phyloP scores from a whole-genome alignment of 345 rosid genomes.

The Lepidium didymum region DNA sequence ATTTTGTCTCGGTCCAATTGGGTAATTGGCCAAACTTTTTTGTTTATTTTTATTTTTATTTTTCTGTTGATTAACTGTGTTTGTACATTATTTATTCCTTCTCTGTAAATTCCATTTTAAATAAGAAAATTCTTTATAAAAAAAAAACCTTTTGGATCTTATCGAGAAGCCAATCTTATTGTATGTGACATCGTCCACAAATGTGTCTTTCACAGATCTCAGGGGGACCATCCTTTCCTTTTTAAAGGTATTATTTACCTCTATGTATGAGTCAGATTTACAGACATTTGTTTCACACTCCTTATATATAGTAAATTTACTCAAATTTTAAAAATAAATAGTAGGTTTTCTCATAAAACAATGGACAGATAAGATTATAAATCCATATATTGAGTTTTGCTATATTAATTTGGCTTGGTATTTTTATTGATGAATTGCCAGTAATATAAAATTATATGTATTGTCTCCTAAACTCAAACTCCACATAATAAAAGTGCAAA shows the following conservation, averaged over 20 bases:
- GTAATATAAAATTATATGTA: neutral
- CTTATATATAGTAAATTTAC: neutral
- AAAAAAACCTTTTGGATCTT: too few relatives aligned
- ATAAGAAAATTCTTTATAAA: too few relatives aligned
- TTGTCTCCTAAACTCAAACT: neutral
- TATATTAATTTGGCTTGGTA: too few relatives aligned
- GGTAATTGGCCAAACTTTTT: too few relatives aligned
- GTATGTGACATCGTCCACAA: slow-evolving; percentile 1
- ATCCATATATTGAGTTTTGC: neutral
- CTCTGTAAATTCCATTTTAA: too few relatives aligned
- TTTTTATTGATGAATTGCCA: neutral
- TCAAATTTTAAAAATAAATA: neutral
- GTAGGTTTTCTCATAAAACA: neutral
- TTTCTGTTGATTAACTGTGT: too few relatives aligned
- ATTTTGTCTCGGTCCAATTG: too few relatives aligned
- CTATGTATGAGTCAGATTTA: neutral
- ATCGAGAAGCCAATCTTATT: slow-evolving; percentile 12
- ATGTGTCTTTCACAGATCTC: slow-evolving; percentile 13
- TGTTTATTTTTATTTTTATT: too few relatives aligned
- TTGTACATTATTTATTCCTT: too few relatives aligned
- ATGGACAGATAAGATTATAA: neutral
- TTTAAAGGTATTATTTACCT: neutral
- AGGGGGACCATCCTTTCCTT: slow-evolving; percentile 6
- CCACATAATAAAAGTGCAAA: neutral
- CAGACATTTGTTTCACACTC: neutral